Base-by-base conservation (phyloP, 352 stramenopile genomes). In the Phytophthora megakarya region DNA sequence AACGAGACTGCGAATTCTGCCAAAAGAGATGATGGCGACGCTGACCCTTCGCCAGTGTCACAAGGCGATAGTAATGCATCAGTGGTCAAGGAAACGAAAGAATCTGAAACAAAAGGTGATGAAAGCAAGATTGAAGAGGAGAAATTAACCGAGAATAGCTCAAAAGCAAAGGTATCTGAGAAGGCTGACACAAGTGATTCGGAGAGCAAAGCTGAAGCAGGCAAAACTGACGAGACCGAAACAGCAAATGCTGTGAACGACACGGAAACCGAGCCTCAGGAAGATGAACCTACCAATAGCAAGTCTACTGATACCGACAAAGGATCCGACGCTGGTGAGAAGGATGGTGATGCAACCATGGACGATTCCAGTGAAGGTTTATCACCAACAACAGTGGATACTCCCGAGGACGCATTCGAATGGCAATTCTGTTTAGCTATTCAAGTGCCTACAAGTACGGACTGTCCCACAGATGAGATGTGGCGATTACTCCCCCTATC, bases 401-500 rank as follows among this genome's bases (percentile, higher is more conserved):
- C 58, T 38, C 57, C 59, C 25, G 35, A 61, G 50, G 32, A 61
- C 22, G 55, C 69, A 8, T 74, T 74, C 47, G 56, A 80, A 49
- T 86, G 78, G 70, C 62, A 90, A 43, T 63, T 82, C n/a, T 81
- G 70, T 51, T 57, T 89, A 40, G 80, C 80, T 26, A 51, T 87
- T 46, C 61, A 76, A 48, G 43, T 55, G 12, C 19, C 45, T 6
- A 30, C 39, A 57, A 19, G 19, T 30, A 61, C 63, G 39, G 54
- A 61, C 15, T 43, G 42, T 8, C 32, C 15, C 2, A 54, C 39
- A 22, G 19, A 70, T 42, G 63, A 73, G 5, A n/a, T 70, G 23
- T 92, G 84, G 84, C 80, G 81, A 33, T 65, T 92, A 33, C 61
- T 90, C 3, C 76, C 78, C 5, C 54, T 92, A 25, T 74, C 82